Percentiles rank a stretch among this genome's conserved stretches.
phyloP scores from a whole-genome alignment of 306 rosid species.

The Prunus mume region DNA sequence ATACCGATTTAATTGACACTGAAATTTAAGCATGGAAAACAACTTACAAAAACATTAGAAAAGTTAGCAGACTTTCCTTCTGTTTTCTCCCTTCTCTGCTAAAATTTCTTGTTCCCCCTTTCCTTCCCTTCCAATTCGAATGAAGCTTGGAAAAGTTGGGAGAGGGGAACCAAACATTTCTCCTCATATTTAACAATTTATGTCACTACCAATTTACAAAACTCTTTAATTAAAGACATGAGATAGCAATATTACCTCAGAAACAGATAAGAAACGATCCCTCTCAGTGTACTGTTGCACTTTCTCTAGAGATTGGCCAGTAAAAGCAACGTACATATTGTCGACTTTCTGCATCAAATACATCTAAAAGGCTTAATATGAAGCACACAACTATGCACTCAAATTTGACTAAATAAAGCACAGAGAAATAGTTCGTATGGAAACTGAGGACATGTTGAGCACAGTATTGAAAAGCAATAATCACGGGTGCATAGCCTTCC shows the following conservation, averaged over 20 bases:
- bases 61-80: not conserved
- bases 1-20: not conserved
- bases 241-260: constrained; percentile 56
- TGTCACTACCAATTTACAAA: not conserved
- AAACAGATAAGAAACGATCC: constrained; percentile 81
- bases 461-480: not conserved
- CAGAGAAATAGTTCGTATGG: not conserved
- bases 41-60: not conserved
- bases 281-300: constrained; percentile 91
- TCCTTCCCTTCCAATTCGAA: not conserved
- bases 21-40: not conserved
- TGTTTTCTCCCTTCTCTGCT: not conserved
- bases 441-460: not conserved
- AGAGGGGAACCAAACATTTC: not conserved
- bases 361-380: constrained; percentile 8
- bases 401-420: constrained; percentile 14
- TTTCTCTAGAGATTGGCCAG: constrained; percentile 83
- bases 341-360: constrained; percentile 73
- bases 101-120: not conserved
- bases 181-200: not conserved
- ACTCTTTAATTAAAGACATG: not conserved
- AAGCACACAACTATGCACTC: not conserved
- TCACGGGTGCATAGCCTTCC: not conserved
- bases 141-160: not conserved
- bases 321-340: constrained; percentile 79